Evolutionary conservation across 1,284 basidiomycete species (phyloP), one percentile per base, ranked within the genome.

Genomic region (Naganishia sp.): DNA sequence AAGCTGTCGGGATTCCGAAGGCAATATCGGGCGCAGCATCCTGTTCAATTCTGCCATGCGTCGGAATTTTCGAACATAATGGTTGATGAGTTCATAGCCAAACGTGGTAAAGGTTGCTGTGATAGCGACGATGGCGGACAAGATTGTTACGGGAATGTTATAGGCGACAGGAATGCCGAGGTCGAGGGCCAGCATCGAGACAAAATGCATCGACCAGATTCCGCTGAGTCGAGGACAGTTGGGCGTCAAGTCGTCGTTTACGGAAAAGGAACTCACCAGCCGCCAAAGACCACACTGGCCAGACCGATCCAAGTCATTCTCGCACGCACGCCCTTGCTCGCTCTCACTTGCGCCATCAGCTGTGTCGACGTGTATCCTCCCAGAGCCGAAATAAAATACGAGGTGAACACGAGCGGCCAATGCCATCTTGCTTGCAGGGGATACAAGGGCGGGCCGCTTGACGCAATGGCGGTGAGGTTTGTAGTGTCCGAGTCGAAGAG

Each of bases 321-420:
- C 49, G 55, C 46, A 10, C 55, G 21, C 2, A 65, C 50, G 0
- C 56, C 56, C 49, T 65, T 65, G 45, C 55, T 65, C 4, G 64
- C 39, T 13, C 49, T 43, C 13, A 65, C 64, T 53, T 65, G 64
- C 28, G 64, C 49, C 64, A 65, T 65, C 48, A 65, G 46, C 50
- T 65, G 64, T n/a, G 64, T 65, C 36, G 64, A 56, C 4, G 64
- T 65, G 44, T 65, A 65, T 43, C 64, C 64, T 23, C 55, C 64
- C 10, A 65, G 28, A 52, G 64, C 64, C 9, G 64, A 65, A 33
- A 65, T 57, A 9, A 65, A 57, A 48, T 59, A 65, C 39, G 50
- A 55, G 13, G 55, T 65, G 11, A 65, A 44, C 23, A 59, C 55
- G 9, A 65, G 18, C 23, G 64, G 59, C 36, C 48, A 43, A 23